phyloP scores from a whole-genome alignment of 140 eudicot species.

The Anethum foeniculum region DNA sequence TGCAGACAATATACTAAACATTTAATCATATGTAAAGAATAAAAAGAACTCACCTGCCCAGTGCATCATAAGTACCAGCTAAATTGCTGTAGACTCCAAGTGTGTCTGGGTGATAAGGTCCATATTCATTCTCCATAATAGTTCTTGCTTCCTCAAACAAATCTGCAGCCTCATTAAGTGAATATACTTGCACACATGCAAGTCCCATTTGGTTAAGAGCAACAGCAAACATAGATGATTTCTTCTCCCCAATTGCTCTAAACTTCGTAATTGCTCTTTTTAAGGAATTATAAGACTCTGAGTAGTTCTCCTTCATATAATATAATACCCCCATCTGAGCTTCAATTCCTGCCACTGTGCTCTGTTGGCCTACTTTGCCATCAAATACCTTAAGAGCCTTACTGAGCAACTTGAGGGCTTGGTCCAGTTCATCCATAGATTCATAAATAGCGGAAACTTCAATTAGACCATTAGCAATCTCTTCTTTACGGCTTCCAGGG shows the following conservation, averaged over 20 bases:
- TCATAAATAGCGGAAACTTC: conserved; percentile 86
- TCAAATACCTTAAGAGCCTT: conserved; percentile 63
- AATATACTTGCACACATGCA: conserved; percentile 63
- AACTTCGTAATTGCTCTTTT: conserved; percentile 53
- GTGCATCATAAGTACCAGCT: conserved; percentile 96
- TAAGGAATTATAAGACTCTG: conserved; percentile 57
- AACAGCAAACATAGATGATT: conserved; percentile 60
- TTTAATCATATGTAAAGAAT: neutral
- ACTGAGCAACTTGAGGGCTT: conserved; percentile 54
- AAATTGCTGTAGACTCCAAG: conserved; percentile 89
- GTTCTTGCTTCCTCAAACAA: conserved; percentile 74
- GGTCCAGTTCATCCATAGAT: conserved; percentile 62
- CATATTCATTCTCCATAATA: conserved; percentile 75
- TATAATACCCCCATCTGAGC: conserved; percentile 86
- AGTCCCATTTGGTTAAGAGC: conserved; percentile 94
- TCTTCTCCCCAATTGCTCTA: conserved; percentile 63
- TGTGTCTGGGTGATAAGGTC: conserved; percentile 84
- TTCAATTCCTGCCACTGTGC: conserved; percentile 83
- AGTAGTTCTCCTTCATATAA: conserved; percentile 56
- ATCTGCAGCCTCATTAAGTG: conserved; percentile 78
- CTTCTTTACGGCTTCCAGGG: conserved; percentile 57
- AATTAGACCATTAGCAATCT: conserved; percentile 72
- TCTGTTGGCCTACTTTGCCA: conserved; percentile 55
- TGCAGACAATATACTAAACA: neutral
- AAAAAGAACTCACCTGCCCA: conserved; percentile 59